Conservation (phyloP, 2,329 filamentous ascomycete species). For the Colletotrichum graminicola region DNA sequence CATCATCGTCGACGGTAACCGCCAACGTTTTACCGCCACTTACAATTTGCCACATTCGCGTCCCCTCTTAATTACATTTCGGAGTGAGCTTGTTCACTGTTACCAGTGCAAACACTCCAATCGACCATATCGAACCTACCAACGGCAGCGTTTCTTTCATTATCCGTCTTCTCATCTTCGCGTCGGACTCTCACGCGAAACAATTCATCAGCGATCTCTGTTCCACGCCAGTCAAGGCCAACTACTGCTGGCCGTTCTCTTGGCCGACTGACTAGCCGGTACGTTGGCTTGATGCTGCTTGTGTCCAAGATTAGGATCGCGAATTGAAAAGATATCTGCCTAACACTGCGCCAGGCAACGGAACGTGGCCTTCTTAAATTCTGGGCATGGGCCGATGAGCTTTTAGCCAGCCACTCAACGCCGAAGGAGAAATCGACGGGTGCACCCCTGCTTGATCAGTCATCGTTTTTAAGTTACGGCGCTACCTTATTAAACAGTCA, state of each 20-base stretch:
- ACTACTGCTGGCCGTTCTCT: background rate
- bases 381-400: slow-evolving; percentile 23
- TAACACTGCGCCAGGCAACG: background rate
- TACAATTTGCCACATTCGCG: background rate
- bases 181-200: background rate
- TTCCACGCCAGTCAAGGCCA: background rate
- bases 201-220: background rate
- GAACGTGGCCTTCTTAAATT: background rate
- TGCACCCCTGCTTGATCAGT: background rate
- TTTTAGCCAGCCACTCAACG: slow-evolving; percentile 11
- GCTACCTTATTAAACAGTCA: slow-evolving; percentile 2
- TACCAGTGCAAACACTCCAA: background rate
- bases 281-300: background rate
- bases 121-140: background rate
- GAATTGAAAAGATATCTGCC: background rate
- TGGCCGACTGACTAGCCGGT: background rate
- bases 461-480: too few relatives aligned
- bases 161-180: background rate
- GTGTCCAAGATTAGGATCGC: background rate
- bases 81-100: background rate
- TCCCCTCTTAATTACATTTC: background rate
- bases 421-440: background rate
- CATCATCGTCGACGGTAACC: background rate
- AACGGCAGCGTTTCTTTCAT: background rate
- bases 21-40: background rate